Evolutionary conservation across 2,329 filamentous ascomycete species (phyloP).

Genomic region (Stemphylium lycopersici): DNA sequence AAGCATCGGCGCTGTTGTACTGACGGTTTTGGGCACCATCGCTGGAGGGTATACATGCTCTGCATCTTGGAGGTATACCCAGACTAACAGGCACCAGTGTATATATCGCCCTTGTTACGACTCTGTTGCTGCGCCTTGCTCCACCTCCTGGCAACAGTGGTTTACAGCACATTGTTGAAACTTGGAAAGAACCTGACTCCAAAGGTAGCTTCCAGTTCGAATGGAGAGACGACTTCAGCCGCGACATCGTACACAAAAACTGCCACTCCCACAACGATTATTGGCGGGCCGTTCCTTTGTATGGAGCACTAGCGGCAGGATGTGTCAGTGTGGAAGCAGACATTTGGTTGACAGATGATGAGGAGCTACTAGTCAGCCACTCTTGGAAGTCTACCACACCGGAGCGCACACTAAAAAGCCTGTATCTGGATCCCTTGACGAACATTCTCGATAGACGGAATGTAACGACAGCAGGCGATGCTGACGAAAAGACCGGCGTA

Average conservation of each 20-base stretch:
- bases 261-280: slow-evolving; percentile 53
- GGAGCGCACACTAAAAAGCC: slow-evolving; percentile 30
- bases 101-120: slow-evolving; percentile 31
- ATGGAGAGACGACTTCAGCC: slow-evolving; percentile 48
- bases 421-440: slow-evolving; percentile 48
- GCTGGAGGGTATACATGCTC: too few species aligned
- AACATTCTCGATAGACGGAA: slow-evolving; percentile 48
- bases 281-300: slow-evolving; percentile 50
- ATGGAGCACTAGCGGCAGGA: slow-evolving; percentile 49
- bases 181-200: slow-evolving; percentile 34
- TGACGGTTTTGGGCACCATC: too few species aligned
- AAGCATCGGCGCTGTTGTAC: too few species aligned
- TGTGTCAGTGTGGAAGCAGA: slow-evolving; percentile 44
- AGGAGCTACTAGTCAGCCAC: slow-evolving; percentile 41
- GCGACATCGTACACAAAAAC: slow-evolving; percentile 45
- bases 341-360: slow-evolving; percentile 34
- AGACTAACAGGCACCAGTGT: slow-evolving; percentile 24
- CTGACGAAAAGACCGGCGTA: slow-evolving; percentile 54
- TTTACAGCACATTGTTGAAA: slow-evolving; percentile 31
- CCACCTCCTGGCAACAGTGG: slow-evolving; percentile 29
- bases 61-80: too few species aligned
- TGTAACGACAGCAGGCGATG: slow-evolving; percentile 22
- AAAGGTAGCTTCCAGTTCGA: slow-evolving; percentile 26
- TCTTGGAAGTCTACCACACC: slow-evolving; percentile 23
- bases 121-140: slow-evolving; percentile 27